Conservation (phyloP, 257 asterid genomes). For the Cynanchum wilfordii region DNA sequence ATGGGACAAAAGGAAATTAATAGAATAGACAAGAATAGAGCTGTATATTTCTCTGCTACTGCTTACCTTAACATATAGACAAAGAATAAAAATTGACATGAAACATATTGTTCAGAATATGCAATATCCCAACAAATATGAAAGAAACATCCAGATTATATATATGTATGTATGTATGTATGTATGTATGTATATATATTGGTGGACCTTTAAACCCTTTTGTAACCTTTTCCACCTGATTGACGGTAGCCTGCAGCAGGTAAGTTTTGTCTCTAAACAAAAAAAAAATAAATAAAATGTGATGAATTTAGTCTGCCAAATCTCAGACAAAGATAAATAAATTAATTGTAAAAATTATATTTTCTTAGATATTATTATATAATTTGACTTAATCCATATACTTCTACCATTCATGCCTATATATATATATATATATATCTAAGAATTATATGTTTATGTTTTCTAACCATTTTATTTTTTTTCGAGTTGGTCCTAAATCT, state of each 20-base stretch:
- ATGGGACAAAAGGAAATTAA: background rate
- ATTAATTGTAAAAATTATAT: too few relatives aligned
- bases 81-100: background rate
- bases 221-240: background rate
- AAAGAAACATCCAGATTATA: background rate
- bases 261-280: background rate
- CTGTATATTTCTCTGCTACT: background rate
- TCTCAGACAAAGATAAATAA: background rate
- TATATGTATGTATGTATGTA: background rate
- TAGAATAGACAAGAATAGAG: background rate
- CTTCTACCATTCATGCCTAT: too few relatives aligned
- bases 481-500: too few relatives aligned
- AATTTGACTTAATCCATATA: too few relatives aligned
- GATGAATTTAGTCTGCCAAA: background rate
- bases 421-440: too few relatives aligned
- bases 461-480: too few relatives aligned
- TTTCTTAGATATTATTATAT: too few relatives aligned
- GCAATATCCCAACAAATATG: background rate
- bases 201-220: constrained; percentile 8
- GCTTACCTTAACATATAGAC: background rate
- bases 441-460: too few relatives aligned
- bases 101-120: background rate
- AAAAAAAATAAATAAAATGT: background rate
- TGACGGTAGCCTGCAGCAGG: background rate
- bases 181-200: background rate